Evolutionary conservation across 2,329 filamentous ascomycete genomes (phyloP), one percentile per base, ranked within the genome.

Genomic region (Fusarium staphyleae): DNA sequence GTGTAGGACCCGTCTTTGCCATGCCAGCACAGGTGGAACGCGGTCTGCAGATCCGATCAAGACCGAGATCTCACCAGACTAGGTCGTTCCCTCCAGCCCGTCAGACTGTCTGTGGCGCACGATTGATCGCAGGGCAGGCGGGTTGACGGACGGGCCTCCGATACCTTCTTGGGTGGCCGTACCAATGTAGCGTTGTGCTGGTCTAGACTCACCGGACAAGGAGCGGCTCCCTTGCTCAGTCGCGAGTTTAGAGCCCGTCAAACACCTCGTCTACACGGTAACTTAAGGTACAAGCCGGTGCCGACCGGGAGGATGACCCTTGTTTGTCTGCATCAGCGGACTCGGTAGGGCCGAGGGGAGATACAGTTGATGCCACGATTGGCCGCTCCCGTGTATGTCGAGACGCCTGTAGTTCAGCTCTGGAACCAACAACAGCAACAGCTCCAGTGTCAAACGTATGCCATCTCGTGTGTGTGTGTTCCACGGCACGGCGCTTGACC

Each of bases 81-180:
- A 43, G 26, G 28, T 16, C 39, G 46, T 28, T 47, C 14, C 37
- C 36, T 29, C n/a, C 8, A 33, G 22, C 26, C 22, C 30, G 30
- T 33, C 39, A 14, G 32, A 45, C 26, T 10, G 12, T 10, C 14
- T 32, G n/a, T 22, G n/a, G 24, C 24, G 6, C 26, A 33, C 18
- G 5, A 16, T 3, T 18, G 8, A 35, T 30, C 16, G 41, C 41
- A 26, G 48, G 55, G 52, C 42, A 29, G 26, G 36, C 60, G 60
- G 60, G 58, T 63, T 53, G 57, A 63, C 60, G 60, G 60, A 52
- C 60, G 42, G 49, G 46, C 33, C 50, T 63, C 60, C 60, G 60
- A 55, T 15, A 60, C 37, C 45, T 50, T 30, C 32, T 24, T 28
- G 16, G 28, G 24, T 37, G 48, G 26, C 16, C 33, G 26, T 41